Conservation (phyloP, 148 eudicot genomes). For the Silene conica region DNA sequence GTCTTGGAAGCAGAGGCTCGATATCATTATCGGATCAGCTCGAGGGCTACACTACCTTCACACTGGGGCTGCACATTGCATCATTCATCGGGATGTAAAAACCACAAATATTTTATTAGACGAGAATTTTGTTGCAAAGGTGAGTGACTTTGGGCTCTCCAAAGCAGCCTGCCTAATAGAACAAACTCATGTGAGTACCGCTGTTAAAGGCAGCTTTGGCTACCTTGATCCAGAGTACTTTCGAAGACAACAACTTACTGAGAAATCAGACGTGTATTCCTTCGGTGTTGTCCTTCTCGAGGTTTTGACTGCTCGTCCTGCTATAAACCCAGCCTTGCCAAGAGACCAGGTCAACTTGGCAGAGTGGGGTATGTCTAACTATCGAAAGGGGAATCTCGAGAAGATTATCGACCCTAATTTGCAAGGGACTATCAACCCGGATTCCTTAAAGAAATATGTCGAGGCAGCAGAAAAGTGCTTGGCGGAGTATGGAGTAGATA, state of each 20-base stretch:
- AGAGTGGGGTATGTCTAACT: conserved; percentile 59
- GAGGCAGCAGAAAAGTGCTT: conserved; percentile 71
- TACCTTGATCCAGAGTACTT: conserved; percentile 67
- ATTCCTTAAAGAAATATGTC: conserved; percentile 42
- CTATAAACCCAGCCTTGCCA: conserved; percentile 58
- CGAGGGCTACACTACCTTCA: conserved; percentile 68
- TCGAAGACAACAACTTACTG: conserved; percentile 59
- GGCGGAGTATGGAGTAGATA: conserved; percentile 56
- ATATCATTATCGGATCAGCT: conserved; percentile 60
- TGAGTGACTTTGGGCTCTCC: conserved; percentile 60
- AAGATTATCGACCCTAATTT: conserved; percentile 48
- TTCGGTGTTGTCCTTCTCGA: conserved; percentile 69
- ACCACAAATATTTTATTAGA: conserved; percentile 63
- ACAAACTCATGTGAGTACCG: conserved; percentile 64
- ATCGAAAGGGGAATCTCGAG: conserved; percentile 42
- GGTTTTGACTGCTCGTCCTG: conserved; percentile 53
- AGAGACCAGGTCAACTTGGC: conserved; percentile 62
- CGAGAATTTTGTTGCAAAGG: conserved; percentile 56
- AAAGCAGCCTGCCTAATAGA: conserved; percentile 51
- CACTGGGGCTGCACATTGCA: conserved; percentile 59
- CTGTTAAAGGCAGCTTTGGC: conserved; percentile 65
- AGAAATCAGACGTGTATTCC: conserved; percentile 63
- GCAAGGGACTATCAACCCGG: conserved; percentile 36
- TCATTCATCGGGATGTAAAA: conserved; percentile 64
- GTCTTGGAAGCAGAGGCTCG: conserved; percentile 58